These are phyloP conservation scores for Nigrospora oryzae DNA, from an alignment of 2,329 filamentous ascomycete species.

Conservation along the genomic window DNA sequence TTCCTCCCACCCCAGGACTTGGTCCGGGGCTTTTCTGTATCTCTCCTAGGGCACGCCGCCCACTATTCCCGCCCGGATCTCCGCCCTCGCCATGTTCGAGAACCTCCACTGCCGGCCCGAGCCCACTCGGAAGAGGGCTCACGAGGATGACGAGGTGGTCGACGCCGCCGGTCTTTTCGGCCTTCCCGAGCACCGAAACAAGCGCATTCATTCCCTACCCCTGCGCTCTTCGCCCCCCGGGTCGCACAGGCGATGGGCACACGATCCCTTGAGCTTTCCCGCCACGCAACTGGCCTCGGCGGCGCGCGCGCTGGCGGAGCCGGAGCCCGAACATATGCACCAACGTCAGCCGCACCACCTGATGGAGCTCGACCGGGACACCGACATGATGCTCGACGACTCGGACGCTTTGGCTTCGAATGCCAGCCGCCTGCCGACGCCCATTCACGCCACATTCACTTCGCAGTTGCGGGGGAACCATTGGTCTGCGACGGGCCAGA, in stretches of 20 bases:
- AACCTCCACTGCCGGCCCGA: constrained; percentile 10
- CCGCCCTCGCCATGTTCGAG: constrained; percentile 9
- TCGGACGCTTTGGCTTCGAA: constrained; percentile 12
- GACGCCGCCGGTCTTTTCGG: constrained; percentile 10
- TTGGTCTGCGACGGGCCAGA: constrained; percentile 30
- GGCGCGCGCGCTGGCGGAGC: constrained; percentile 30
- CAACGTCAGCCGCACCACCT: constrained; percentile 12
- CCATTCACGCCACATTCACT: constrained; percentile 50
- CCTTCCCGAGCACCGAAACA: constrained; percentile 23
- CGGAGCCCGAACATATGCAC: constrained; percentile 24
- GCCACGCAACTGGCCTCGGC: constrained; percentile 18
- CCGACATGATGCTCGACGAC: constrained; percentile 41
- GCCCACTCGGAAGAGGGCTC: constrained; percentile 16
- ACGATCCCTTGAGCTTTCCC: constrained; percentile 15
- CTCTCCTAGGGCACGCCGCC: too few relatives aligned
- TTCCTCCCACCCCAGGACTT: too few relatives aligned
- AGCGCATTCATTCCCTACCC: constrained; percentile 45
- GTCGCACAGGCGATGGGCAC: constrained; percentile 24
- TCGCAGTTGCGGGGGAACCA: constrained; percentile 45
- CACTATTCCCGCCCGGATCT: too few relatives aligned
- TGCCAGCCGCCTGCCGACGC: constrained; percentile 46
- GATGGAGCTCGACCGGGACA: constrained; percentile 32
- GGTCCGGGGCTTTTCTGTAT: too few relatives aligned
- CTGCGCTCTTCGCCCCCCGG: constrained; percentile 33
- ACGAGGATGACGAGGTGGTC: constrained; percentile 15